A percentile compares a stretch with the other conserved stretches of the same genome.
phyloP scores from a whole-genome alignment of 176 grass and related monocot genomes.

The Thalia dealbata region DNA sequence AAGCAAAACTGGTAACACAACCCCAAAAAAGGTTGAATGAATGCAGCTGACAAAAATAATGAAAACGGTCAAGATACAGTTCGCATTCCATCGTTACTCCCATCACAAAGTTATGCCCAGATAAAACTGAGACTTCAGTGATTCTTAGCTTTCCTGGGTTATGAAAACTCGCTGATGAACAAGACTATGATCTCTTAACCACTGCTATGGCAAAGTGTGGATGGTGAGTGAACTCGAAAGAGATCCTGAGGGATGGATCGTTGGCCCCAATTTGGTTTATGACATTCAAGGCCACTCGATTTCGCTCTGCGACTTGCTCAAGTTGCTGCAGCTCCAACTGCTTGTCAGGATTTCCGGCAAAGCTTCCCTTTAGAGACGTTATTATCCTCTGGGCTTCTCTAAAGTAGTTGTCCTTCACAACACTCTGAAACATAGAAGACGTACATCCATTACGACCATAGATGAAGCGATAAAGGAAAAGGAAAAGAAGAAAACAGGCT shows the following conservation, averaged over 20 bases:
- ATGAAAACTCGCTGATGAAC: neutral
- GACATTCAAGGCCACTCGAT: conserved; percentile 78
- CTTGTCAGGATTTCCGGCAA: conserved; percentile 57
- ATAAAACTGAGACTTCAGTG: neutral
- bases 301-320: conserved; percentile 86
- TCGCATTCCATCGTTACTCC: neutral
- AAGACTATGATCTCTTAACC: conserved; percentile 60
- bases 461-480: conserved; percentile 3
- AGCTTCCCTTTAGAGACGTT: conserved; percentile 55
- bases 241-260: conserved; percentile 56
- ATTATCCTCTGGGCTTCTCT: conserved; percentile 66
- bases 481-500: neutral
- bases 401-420: conserved; percentile 84
- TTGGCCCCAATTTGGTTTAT: conserved; percentile 58
- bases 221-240: conserved; percentile 79
- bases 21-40: neutral
- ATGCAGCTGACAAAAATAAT: neutral
- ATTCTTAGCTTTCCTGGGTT: no score
- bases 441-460: neutral
- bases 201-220: conserved; percentile 83
- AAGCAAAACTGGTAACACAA: neutral
- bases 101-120: neutral
- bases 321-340: conserved; percentile 63
- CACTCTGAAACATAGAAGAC: conserved; percentile 34
- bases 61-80: neutral